Base-by-base conservation (phyloP, 2,329 filamentous ascomycete species). In the Fusarium sp. region DNA sequence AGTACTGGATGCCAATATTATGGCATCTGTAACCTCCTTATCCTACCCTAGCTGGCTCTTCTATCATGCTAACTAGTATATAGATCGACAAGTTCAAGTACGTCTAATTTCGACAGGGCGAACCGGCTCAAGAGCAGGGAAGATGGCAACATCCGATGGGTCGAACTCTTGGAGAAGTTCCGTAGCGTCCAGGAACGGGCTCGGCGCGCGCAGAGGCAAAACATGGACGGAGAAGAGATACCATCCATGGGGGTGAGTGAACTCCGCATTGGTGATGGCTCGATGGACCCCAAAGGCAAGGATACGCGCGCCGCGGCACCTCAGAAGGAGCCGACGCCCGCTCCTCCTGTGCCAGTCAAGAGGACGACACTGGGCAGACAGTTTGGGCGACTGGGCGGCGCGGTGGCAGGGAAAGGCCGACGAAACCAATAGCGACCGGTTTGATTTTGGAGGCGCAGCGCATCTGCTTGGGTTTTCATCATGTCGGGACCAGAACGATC, bases 131-230 rank as follows among this genome's bases (percentile, higher is more conserved):
- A 87, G 78, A 89, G 87, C 53, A 86, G 94, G 60, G 93, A 96
- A 70, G 94, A 97, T 60, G 89, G 88, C 58, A 90, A 89, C 33
- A 97, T 99, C 73, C 90, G 91, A 60, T 99, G 96, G 96, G 88
- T 87, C 3, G 96, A 99, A 73, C 85, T 99, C 34, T 86, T 99
- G 5, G 96, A 99, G 70, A 97, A 97, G 77, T 99, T 99, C 81
- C 92, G 92, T 71, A 88, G 86, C 57, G 95, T 96, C 2, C 96
- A 99, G 76, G 96, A 99, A 72, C 89, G 89, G 65, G 91, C 94
- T 6, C 87, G 93, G 59, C 86, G 93, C 58, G 84, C 88, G 11
- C 90, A 93, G 75, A 83, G 89, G 64, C 79, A 87, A 57, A 84
- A 83, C 54, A 78, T 84, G 49, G 86, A 87, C 13, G 80, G 84